Evolutionary conservation across 345 rosid genomes (phyloP).

Genomic region (Rhodamnia argentea): DNA sequence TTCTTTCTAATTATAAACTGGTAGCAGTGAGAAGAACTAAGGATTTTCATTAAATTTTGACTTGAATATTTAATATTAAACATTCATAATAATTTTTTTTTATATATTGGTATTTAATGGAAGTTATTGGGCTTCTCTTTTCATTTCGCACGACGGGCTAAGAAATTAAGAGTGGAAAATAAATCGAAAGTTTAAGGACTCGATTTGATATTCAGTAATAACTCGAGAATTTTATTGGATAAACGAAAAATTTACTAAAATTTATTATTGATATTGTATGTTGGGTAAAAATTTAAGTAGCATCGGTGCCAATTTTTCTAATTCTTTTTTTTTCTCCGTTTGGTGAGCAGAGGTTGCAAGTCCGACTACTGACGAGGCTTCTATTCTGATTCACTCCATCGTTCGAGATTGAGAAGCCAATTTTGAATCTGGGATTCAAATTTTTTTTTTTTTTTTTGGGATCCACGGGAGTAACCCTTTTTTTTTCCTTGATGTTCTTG

Average conservation of each 20-base stretch:
- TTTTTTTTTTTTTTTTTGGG: not conserved
- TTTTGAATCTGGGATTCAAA: not conserved
- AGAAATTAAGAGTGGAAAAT: not conserved
- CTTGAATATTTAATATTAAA: not conserved
- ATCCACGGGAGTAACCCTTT: not conserved
- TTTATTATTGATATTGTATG: not conserved
- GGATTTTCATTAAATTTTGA: no score
- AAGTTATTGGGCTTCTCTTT: not conserved
- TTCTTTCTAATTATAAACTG: no score
- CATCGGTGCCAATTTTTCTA: not conserved
- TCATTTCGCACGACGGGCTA: not conserved
- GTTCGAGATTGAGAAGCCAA: constrained; percentile 29
- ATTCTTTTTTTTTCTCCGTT: not conserved
- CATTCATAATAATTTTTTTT: no score
- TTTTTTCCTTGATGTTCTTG: not conserved
- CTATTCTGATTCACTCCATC: constrained; percentile 56
- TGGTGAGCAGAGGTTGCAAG: constrained; percentile 38
- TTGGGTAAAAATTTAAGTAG: no score
- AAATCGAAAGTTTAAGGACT: not conserved
- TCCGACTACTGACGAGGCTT: constrained; percentile 58
- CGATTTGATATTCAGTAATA: not conserved
- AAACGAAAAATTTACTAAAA: not conserved
- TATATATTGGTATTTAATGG: no score
- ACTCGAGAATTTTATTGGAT: not conserved
- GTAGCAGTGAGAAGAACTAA: no score